These are phyloP conservation scores for Moelleriella libera DNA, from an alignment of 2,329 filamentous ascomycete genomes.

Conservation along the genomic window DNA sequence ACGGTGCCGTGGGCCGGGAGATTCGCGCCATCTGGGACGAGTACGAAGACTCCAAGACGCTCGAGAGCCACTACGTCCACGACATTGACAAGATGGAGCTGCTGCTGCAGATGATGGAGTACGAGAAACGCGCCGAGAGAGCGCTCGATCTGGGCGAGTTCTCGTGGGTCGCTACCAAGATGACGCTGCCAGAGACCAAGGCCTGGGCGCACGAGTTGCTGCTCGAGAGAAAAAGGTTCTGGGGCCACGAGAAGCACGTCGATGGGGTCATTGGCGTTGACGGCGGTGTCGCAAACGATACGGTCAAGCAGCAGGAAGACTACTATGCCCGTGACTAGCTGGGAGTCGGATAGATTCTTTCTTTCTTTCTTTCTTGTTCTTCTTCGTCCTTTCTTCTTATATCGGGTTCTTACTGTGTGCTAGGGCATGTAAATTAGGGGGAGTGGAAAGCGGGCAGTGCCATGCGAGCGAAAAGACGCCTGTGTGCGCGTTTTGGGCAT, in stretches of 20 bases:
- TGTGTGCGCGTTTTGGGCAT: no score
- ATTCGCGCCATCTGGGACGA: slow-evolving; percentile 82
- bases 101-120: slow-evolving; percentile 89
- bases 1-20: slow-evolving; percentile 52
- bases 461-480: no score
- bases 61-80: slow-evolving; percentile 82
- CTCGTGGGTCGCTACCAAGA: slow-evolving; percentile 57
- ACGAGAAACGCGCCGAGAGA: slow-evolving; percentile 59
- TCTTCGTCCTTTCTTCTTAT: no score
- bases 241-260: slow-evolving; percentile 38
- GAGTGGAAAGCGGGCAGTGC: no score
- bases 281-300: slow-evolving; percentile 21
- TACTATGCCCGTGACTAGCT: slow-evolving; percentile 26
- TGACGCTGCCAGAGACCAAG: slow-evolving; percentile 64
- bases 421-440: no score
- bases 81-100: slow-evolving; percentile 97
- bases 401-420: no score
- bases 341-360: background rate
- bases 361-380: background rate
- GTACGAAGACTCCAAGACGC: slow-evolving; percentile 77
- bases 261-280: slow-evolving; percentile 28
- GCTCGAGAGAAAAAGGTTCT: slow-evolving; percentile 60
- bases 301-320: slow-evolving; percentile 27
- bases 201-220: slow-evolving; percentile 68
- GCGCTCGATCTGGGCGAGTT: slow-evolving; percentile 76